phyloP scores from a whole-genome alignment of 768 basidiomycete species.

The Calvatia gigantea region DNA sequence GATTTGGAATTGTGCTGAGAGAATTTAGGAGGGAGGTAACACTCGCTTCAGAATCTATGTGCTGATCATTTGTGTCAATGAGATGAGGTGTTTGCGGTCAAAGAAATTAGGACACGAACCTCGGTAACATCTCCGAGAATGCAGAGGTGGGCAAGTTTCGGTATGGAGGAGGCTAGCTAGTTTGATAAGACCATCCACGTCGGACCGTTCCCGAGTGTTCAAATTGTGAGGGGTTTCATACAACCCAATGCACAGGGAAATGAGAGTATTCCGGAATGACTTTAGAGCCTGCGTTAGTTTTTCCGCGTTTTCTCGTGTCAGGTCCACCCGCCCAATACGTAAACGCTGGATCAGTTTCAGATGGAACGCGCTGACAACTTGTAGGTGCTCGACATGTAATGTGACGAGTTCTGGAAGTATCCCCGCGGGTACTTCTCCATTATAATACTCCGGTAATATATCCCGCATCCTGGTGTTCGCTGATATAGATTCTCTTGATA shows the following conservation, averaged over 20 bases:
- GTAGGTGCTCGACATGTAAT: background rate
- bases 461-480: background rate
- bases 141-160: background rate
- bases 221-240: background rate
- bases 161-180: background rate
- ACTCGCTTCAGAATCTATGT: background rate
- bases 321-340: background rate
- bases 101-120: background rate
- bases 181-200: background rate
- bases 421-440: background rate
- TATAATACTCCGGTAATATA: background rate
- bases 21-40: background rate
- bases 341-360: background rate
- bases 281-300: background rate
- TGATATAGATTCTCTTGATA: background rate
- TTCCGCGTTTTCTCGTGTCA: background rate
- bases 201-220: background rate
- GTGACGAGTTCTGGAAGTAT: background rate
- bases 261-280: background rate
- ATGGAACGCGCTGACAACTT: background rate
- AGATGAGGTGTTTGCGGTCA: too few species aligned
- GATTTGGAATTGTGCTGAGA: background rate
- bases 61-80: background rate
- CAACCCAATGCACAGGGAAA: background rate
- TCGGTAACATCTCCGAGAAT: background rate